These are phyloP conservation scores for Pezizomycotina sp. DNA, from an alignment of 2,329 filamentous ascomycete genomes.

Conservation along the genomic window DNA sequence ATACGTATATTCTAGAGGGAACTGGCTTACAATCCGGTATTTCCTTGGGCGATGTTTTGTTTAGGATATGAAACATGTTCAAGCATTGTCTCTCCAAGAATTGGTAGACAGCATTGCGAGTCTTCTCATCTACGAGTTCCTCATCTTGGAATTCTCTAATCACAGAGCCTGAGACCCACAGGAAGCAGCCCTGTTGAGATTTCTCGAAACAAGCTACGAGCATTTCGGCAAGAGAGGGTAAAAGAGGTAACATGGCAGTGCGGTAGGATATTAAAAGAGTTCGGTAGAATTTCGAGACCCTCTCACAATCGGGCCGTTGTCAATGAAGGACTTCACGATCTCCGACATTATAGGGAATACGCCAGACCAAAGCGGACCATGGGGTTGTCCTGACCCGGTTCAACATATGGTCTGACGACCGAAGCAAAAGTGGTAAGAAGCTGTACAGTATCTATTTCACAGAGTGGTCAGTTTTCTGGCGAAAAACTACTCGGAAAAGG, in stretches of 20 bases:
- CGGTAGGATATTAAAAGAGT: constrained; percentile 95
- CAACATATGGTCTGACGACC: constrained; percentile 55
- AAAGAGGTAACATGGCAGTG: constrained; percentile 67
- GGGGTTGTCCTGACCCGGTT: constrained; percentile 59
- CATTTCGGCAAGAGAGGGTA: constrained; percentile 74
- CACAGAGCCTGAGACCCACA: constrained; percentile 96
- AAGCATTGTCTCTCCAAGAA: constrained; percentile 92
- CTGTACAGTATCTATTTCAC: constrained; percentile 59
- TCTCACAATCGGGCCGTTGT: constrained; percentile 81
- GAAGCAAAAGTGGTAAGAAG: constrained; percentile 84
- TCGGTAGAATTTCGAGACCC: constrained; percentile 87
- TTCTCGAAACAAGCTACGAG: constrained; percentile 68
- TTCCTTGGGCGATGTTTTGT: constrained; percentile 49
- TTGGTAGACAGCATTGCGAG: constrained; percentile 71
- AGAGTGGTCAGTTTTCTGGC: constrained; percentile 7
- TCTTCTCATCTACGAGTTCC: constrained; percentile 66
- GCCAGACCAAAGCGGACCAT: constrained; percentile 94
- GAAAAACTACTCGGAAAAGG: no score
- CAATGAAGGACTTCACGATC: constrained; percentile 72
- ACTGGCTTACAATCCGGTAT: constrained; percentile 36
- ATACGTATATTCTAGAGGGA: no score
- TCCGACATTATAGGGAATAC: constrained; percentile 76
- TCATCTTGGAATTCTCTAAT: constrained; percentile 86
- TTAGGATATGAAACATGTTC: constrained; percentile 76
- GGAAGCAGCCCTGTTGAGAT: constrained; percentile 84